Evolutionary conservation across 2,329 filamentous ascomycete species (phyloP).

Genomic region (Ceratocystis albifundus): DNA sequence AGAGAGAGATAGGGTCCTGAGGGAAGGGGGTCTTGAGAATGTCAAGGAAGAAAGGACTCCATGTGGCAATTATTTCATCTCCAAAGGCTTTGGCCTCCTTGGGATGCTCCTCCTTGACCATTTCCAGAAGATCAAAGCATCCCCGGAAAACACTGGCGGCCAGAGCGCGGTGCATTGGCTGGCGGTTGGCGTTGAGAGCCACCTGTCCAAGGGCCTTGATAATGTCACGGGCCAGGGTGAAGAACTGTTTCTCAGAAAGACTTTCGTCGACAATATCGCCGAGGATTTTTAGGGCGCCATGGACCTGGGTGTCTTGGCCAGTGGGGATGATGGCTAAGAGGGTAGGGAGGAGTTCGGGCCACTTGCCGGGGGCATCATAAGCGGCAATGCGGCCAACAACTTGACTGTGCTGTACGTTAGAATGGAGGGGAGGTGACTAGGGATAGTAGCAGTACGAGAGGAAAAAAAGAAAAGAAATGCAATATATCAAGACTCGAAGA

Average conservation of each 20-base stretch:
- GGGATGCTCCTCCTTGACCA: constrained; percentile 89
- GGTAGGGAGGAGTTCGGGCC: constrained; percentile 77
- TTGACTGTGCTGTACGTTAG: constrained; percentile 35
- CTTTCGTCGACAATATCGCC: constrained; percentile 85
- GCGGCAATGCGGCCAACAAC: constrained; percentile 88
- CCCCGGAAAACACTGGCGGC: constrained; percentile 82
- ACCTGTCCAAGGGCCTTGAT: constrained; percentile 74
- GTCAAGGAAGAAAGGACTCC: constrained; percentile 81
- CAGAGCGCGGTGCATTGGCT: constrained; percentile 65
- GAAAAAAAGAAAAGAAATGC: neutral
- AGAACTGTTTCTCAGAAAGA: constrained; percentile 90
- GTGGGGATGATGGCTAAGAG: constrained; percentile 66
- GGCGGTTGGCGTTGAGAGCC: constrained; percentile 62
- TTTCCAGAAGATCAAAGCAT: constrained; percentile 91
- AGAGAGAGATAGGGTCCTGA: constrained; percentile 40
- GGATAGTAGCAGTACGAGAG: neutral
- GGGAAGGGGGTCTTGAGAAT: constrained; percentile 67
- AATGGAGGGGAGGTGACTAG: neutral
- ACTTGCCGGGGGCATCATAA: constrained; percentile 85
- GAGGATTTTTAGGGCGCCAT: constrained; percentile 80
- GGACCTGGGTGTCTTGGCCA: constrained; percentile 67
- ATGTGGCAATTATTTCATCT: constrained; percentile 68
- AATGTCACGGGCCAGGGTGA: constrained; percentile 73
- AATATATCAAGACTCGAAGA: neutral
- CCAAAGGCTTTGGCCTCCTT: constrained; percentile 78